phyloP scores from a whole-genome alignment of 495 filamentous ascomycete genomes.

The Neurospora discreta region DNA sequence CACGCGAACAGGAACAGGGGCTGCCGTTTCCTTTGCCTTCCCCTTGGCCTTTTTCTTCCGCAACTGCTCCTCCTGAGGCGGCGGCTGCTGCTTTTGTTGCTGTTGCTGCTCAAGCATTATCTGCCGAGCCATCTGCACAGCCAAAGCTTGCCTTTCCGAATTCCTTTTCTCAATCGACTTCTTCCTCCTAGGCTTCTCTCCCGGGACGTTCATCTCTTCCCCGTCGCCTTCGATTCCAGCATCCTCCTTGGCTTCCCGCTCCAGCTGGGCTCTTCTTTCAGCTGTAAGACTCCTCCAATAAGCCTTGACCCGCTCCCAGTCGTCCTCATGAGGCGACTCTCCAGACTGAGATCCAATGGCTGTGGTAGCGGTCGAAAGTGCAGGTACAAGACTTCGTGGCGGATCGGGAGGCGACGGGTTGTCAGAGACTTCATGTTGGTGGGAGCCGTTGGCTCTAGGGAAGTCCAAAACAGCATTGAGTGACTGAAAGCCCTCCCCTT shows the following conservation, averaged over 20 bases:
- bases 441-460: conserved; percentile 26
- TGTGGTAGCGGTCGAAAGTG: conserved; percentile 5
- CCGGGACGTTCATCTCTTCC: conserved; percentile 21
- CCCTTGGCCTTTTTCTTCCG: conserved; percentile 2
- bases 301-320: conserved; percentile 51
- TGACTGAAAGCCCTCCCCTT: conserved; percentile 68
- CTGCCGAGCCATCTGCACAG: conserved; percentile 17
- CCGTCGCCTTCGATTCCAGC: conserved; percentile 34
- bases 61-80: neutral
- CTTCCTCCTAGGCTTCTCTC: conserved; percentile 28
- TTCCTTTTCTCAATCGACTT: conserved; percentile 22
- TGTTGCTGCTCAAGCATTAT: conserved; percentile 10
- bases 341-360: conserved; percentile 8
- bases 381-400: neutral
- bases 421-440: neutral
- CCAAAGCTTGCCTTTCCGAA: conserved; percentile 20
- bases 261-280: conserved; percentile 45
- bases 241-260: conserved; percentile 40
- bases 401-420: neutral
- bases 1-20: neutral
- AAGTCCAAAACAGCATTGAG: conserved; percentile 70
- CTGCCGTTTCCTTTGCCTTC: neutral
- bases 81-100: neutral
- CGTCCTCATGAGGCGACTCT: conserved; percentile 22
- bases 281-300: conserved; percentile 54